phyloP scores from a whole-genome alignment of 805 yeast species.

The Candida piceae region DNA sequence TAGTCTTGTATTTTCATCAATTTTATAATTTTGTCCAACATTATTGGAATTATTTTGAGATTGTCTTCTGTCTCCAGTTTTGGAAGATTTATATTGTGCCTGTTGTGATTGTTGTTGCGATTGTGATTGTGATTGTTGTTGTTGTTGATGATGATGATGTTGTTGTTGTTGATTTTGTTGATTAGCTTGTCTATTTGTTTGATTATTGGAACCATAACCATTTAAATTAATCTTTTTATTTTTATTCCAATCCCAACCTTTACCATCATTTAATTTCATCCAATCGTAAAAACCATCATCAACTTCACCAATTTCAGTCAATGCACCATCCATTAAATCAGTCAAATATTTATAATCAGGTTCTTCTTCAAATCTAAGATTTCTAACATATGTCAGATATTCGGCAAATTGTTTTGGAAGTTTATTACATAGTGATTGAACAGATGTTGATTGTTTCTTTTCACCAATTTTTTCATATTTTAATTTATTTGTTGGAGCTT shows the following conservation, averaged over 20 bases:
- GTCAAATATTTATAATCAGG: conserved; percentile 72
- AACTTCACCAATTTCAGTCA: conserved; percentile 51
- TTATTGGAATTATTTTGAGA: conserved; percentile 16
- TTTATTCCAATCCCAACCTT: conserved; percentile 74
- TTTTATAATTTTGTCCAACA: conserved; percentile 8
- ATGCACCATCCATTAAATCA: conserved; percentile 52
- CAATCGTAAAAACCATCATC: conserved; percentile 75
- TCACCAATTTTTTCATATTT: conserved; percentile 83
- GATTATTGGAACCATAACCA: conserved; percentile 58
- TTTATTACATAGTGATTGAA: conserved; percentile 55
- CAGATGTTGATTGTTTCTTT: conserved; percentile 66
- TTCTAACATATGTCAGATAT: conserved; percentile 63
- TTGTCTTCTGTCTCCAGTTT: conserved; percentile 15
- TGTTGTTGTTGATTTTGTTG: conserved; percentile 11
- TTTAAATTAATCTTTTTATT: conserved; percentile 77
- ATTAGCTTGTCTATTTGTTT: conserved; percentile 13
- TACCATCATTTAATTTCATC: conserved; percentile 74
- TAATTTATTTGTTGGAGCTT: conserved; percentile 79
- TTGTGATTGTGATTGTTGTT: conserved; percentile 11
- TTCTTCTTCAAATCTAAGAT: conserved; percentile 69
- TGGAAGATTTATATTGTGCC: conserved; percentile 9
- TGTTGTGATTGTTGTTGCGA: conserved; percentile 12
- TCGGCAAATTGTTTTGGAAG: conserved; percentile 73
- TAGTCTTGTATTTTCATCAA: conserved; percentile 16
- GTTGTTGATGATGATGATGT: conserved; percentile 9